Evolutionary conservation across 345 rosid species (phyloP), one percentile per base, ranked within the genome.

Genomic region (Populus ilicifolia): DNA sequence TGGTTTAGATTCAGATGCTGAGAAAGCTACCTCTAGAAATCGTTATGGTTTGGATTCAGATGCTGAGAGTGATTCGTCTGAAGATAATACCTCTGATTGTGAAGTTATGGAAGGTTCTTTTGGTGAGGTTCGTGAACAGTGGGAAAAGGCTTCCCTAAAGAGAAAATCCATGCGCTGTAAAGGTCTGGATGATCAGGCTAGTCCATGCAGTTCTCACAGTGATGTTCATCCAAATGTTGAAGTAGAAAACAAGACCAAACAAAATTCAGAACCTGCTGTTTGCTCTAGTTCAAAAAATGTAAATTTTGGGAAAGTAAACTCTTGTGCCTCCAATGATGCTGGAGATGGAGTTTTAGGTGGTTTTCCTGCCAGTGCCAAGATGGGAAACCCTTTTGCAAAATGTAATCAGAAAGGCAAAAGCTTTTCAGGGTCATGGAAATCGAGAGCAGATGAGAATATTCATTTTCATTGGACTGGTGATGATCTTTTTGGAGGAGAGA

Each of bases 131-230:
- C 91, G 83, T 23, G 87, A 90, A 79, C 84, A 85, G 73, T 92
- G 97, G 97, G 91, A 88, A 82, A 88, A 85, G 78, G 91, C 90
- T 27, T 87, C 18, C 23, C 76, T 69, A 10, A 87, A 73, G 68
- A 90, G 85, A 77, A 87, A 63, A 80, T 84, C 75, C 56, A 77
- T 80, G 79, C 3, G 46, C 68, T 62, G 73, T 80, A 77, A 82
- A 80, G 85, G 66, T 75, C 41, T 27, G 30, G 81, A 77, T 39
- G 83, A 84, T 78, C 80, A 73, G 73, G 76, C 68, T 11, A 78
- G 81, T 75, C 72, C 85, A 12, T 84, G 85, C 70, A 85, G 78
- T 65, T 61, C 68, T 29, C 78, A 46, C 43, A 64, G 62, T 77
- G 86, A 81, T 73, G 62, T 63, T 73, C 76, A 79, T 62, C 41